These are phyloP conservation scores for Apophysomyces elegans DNA, from an alignment of 371 early-diverging fungal genomes.

Conservation along the genomic window DNA sequence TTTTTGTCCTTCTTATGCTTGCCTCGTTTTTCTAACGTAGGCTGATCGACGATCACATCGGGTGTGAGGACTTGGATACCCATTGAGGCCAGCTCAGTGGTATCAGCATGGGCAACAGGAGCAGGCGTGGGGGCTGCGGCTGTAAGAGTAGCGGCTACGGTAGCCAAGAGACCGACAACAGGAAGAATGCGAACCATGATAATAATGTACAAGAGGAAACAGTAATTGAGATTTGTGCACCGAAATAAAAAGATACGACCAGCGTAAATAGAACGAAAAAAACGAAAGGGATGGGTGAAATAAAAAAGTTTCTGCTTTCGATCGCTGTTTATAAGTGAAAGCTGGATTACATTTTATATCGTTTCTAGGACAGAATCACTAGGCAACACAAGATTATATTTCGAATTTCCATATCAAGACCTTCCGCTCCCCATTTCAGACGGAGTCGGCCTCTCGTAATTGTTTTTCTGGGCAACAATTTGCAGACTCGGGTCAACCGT, in stretches of 20 bases:
- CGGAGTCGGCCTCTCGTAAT: neutral
- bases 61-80: neutral
- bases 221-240: too few species aligned
- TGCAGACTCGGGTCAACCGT: neutral
- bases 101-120: neutral
- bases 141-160: neutral
- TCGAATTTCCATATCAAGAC: neutral
- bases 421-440: neutral
- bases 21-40: constrained; percentile 8
- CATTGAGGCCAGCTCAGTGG: constrained; percentile 13
- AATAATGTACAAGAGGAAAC: constrained; percentile 11
- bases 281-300: constrained; percentile 35
- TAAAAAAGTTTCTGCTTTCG: constrained; percentile 43
- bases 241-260: constrained; percentile 19
- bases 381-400: constrained; percentile 17
- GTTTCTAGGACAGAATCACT: constrained; percentile 11
- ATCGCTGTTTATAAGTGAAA: constrained; percentile 3
- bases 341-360: constrained; percentile 7
- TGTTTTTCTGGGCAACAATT: neutral
- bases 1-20: constrained; percentile 15
- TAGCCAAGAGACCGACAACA: constrained; percentile 5
- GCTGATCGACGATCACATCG: neutral
- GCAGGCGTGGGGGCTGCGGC: neutral
- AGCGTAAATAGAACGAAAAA: constrained; percentile 23
- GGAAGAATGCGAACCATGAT: constrained; percentile 14